Evolutionary conservation across 2,329 filamentous ascomycete species (phyloP).

Genomic region (Septoria linicola): DNA sequence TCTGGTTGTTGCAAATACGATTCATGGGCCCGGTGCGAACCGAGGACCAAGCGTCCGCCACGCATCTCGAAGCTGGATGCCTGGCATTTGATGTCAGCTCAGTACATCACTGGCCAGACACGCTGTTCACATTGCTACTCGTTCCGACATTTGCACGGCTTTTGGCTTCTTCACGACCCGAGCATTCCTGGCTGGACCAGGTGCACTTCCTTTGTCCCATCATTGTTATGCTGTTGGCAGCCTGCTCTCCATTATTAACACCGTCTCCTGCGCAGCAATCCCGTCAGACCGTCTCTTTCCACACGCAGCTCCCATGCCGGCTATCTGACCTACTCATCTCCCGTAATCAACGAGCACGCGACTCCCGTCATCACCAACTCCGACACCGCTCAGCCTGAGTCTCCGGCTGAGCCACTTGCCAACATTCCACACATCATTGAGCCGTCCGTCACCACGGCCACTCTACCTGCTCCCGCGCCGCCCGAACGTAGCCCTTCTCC

Average conservation of each 20-base stretch:
- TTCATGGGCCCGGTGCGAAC: background rate
- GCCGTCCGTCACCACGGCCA: constrained; percentile 24
- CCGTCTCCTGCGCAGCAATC: constrained; percentile 23
- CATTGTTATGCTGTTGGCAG: constrained; percentile 1
- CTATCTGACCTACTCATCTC: constrained; percentile 51
- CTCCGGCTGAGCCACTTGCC: constrained; percentile 37
- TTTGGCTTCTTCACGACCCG: background rate
- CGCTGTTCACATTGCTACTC: no score
- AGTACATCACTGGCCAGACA: no score
- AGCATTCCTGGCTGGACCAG: constrained; percentile 19
- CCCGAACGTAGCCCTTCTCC: constrained; percentile 66
- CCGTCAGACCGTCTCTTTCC: constrained; percentile 36
- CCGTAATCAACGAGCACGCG: constrained; percentile 40
- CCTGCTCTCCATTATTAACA: constrained; percentile 11
- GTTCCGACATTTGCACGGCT: no score
- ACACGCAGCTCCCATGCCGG: constrained; percentile 51
- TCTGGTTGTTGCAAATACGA: no score
- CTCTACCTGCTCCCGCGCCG: constrained; percentile 24
- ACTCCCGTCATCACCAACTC: background rate
- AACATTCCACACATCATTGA: constrained; percentile 38
- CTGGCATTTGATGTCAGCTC: no score
- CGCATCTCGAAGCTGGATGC: no score
- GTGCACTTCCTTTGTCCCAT: background rate
- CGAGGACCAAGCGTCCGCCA: no score
- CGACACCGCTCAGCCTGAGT: constrained; percentile 26